phyloP scores from a whole-genome alignment of 2,329 filamentous ascomycete species.

The Leptoxyphium fumago region DNA sequence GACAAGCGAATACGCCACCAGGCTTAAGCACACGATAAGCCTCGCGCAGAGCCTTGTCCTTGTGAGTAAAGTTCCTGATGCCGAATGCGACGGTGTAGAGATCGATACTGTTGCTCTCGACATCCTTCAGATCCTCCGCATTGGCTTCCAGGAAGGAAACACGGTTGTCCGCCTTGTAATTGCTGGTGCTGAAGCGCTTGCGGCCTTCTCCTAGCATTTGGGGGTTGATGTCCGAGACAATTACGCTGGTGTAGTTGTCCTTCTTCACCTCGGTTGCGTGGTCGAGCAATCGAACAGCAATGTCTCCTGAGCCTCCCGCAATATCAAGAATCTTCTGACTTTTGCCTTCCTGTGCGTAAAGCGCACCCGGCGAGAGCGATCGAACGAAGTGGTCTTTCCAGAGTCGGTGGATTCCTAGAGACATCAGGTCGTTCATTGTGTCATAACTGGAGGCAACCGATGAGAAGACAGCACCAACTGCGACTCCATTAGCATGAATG shows the following conservation, averaged over 20 bases:
- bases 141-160: constrained; percentile 78
- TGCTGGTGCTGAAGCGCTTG: constrained; percentile 54
- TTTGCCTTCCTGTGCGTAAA: constrained; percentile 1
- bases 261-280: constrained; percentile 68
- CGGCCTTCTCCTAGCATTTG: constrained; percentile 84
- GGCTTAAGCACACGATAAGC: constrained; percentile 83
- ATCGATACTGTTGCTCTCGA: constrained; percentile 63
- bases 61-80: constrained; percentile 93
- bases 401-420: constrained; percentile 83
- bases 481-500: too few relatives aligned
- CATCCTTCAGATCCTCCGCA: constrained; percentile 56
- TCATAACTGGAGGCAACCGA: constrained; percentile 92
- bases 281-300: constrained; percentile 89
- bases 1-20: constrained; percentile 86
- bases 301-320: constrained; percentile 91
- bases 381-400: constrained; percentile 98
- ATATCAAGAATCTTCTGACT: constrained; percentile 79
- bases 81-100: constrained; percentile 96
- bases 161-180: constrained; percentile 40
- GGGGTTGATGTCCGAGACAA: constrained; percentile 89
- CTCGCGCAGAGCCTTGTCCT: constrained; percentile 66
- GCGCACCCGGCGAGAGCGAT: constrained; percentile 67
- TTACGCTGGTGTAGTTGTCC: constrained; percentile 69
- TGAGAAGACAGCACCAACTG: constrained; percentile 78
- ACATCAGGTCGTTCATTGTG: constrained; percentile 99